Conservation (phyloP, 2,329 filamentous ascomycete species). For the Epichloe amarillans region DNA sequence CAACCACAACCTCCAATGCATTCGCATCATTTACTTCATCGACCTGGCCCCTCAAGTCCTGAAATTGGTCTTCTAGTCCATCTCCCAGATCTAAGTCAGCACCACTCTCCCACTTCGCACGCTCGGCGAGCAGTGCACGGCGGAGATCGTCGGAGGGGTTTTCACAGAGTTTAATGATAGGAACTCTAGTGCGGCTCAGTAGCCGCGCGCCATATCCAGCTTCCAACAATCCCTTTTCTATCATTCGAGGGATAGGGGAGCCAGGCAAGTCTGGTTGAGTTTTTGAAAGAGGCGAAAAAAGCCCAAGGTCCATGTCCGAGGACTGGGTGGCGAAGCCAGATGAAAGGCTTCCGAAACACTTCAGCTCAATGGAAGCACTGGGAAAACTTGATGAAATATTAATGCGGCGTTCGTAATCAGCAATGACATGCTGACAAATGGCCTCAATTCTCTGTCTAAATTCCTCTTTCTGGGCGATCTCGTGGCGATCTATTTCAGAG, state of each 20-base stretch:
- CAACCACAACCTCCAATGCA: not conserved
- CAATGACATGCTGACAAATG: slow-evolving; percentile 48
- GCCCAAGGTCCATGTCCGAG: slow-evolving; percentile 83
- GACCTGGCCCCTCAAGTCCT: slow-evolving; percentile 7
- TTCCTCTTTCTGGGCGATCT: slow-evolving; percentile 56
- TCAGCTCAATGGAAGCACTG: slow-evolving; percentile 47
- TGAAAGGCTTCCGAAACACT: slow-evolving; percentile 69
- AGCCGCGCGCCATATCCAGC: slow-evolving; percentile 63
- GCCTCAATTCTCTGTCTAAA: slow-evolving; percentile 54
- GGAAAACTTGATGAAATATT: slow-evolving; percentile 33
- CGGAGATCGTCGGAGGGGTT: slow-evolving; percentile 49
- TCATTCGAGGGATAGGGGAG: slow-evolving; percentile 55
- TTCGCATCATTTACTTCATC: slow-evolving; percentile 7
- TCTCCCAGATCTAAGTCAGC: slow-evolving; percentile 22
- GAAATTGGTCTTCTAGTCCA: slow-evolving; percentile 22
- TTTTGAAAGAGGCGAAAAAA: slow-evolving; percentile 51
- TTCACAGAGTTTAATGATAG: slow-evolving; percentile 79
- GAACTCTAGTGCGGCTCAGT: slow-evolving; percentile 65
- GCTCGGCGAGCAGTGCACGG: slow-evolving; percentile 47
- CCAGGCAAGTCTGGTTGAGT: slow-evolving; percentile 38
- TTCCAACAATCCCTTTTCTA: slow-evolving; percentile 64
- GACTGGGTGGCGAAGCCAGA: slow-evolving; percentile 77
- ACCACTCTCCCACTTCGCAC: slow-evolving; percentile 57
- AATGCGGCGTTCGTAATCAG: slow-evolving; percentile 32
- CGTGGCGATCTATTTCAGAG: slow-evolving; percentile 48